Conservation (phyloP, 495 filamentous ascomycete species). For the Hyaloscypha hepaticicola region DNA sequence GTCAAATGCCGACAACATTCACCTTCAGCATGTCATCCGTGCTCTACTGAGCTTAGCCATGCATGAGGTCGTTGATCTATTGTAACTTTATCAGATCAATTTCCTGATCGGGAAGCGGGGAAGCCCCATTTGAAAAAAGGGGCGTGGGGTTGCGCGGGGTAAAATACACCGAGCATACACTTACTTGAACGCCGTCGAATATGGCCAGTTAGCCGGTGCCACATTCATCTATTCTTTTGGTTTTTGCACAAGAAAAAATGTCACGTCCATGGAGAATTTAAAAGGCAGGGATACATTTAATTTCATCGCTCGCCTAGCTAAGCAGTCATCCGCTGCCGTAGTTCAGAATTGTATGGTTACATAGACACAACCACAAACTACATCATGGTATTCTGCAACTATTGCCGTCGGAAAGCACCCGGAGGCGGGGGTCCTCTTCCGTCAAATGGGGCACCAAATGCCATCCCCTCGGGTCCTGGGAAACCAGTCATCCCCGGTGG, state of each 20-base stretch:
- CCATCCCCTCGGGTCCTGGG: slow-evolving; percentile 38
- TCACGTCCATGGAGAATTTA: not conserved
- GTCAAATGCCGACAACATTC: not conserved
- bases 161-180: not conserved
- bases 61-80: not conserved
- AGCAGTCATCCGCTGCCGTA: not conserved
- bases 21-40: not conserved
- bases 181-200: not conserved
- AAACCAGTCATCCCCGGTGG: slow-evolving; percentile 44
- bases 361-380: slow-evolving; percentile 1
- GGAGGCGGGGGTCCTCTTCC: slow-evolving; percentile 42
- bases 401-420: slow-evolving; percentile 28
- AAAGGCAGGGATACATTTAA: slow-evolving; percentile 7
- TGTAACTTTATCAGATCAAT: slow-evolving; percentile 1
- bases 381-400: slow-evolving; percentile 8
- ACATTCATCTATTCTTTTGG: not conserved
- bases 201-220: not conserved
- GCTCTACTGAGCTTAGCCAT: not conserved
- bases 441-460: slow-evolving; percentile 46
- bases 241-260: not conserved
- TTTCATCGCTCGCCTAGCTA: slow-evolving; percentile 2
- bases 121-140: not conserved
- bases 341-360: slow-evolving; percentile 15
- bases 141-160: slow-evolving; percentile 1
- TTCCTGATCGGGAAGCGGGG: not conserved